Base-by-base conservation (phyloP, 495 filamentous ascomycete species). In the Aspergillus olivimuriae region DNA sequence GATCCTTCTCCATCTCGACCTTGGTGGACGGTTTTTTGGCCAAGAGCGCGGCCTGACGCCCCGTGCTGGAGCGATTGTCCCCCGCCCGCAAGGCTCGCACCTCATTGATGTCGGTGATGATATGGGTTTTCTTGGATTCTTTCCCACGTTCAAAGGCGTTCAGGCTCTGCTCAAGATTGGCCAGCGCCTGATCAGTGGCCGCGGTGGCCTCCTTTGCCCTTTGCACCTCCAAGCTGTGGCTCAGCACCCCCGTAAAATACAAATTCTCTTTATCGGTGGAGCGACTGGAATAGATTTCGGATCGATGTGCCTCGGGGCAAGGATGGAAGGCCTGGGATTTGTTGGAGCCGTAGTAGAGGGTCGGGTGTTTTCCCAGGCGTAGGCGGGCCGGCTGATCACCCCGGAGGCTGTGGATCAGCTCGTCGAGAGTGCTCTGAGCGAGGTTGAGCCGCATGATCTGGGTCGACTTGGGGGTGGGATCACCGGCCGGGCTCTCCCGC, bases 381-480 rank as follows among this genome's bases (percentile, higher is more conserved):
- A 73, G 53, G 53, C 67, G 58, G 53, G 74, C 76, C 45, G 80
- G 74, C 22, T 82, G 76, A 58, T 78, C 80, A 55, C 74, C 69
- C 32, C 78, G 74, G 16, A 85, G 74, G 51, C 72, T 78, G 49
- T 77, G 73, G 44, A 88, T 81, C 62, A 89, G 76, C 22, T 87
- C 78, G 53, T 86, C 78, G 46, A 88, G 75, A 23, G 81, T 72
- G 44, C 63, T 74, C 60, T 85, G 76, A 47, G 70, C 75, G 44
- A 89, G 61, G 19, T 75, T 77, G 44, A 89, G 61, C 47, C 81
- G 81, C 67, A 89, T 80, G 43, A 74, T 66, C 58, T 79, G 78
- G 26, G 58, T 49, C 16, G 58, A 58, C 46, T 67, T 70, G 30
- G 53, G 49, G 42, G 59, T 41, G 21, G 53, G 34, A 18, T 57